Evolutionary conservation across 2,329 filamentous ascomycete genomes (phyloP).

Genomic region (Aspergillus uvarum): DNA sequence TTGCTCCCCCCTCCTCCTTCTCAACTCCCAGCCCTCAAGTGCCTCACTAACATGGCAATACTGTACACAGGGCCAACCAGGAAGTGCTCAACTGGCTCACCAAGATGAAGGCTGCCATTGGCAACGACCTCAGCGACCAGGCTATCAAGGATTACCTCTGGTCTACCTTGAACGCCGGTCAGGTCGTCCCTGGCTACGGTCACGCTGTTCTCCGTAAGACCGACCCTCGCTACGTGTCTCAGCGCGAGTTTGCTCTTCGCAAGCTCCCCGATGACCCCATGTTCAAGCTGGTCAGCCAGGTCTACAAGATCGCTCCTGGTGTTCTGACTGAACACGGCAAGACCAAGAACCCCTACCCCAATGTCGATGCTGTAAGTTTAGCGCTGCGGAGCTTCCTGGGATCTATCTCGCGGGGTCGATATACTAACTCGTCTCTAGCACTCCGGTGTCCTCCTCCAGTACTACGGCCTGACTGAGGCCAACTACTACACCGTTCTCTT

Average conservation of each 20-base stretch:
- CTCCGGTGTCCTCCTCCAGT: conserved; percentile 98
- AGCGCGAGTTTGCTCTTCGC: conserved; percentile 93
- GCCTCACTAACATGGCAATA: conserved; percentile 20
- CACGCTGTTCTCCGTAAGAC: conserved; percentile 99
- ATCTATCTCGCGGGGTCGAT: background rate
- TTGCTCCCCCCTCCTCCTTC: too few relatives aligned
- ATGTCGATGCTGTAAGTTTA: conserved; percentile 74
- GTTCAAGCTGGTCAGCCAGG: conserved; percentile 99
- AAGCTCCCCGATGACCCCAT: conserved; percentile 96
- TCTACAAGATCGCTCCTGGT: conserved; percentile 99
- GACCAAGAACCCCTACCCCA: conserved; percentile 99
- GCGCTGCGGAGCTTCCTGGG: background rate
- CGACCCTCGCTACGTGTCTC: conserved; percentile 96
- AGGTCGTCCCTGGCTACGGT: conserved; percentile 96
- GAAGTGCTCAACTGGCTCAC: conserved; percentile 99
- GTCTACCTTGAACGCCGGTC: conserved; percentile 91
- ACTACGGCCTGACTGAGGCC: conserved; percentile 98
- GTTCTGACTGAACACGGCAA: conserved; percentile 99
- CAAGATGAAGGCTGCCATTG: conserved; percentile 95
- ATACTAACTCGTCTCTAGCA: conserved; percentile 51
- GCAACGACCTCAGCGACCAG: conserved; percentile 93
- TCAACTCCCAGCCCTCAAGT: background rate
- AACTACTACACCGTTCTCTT: conserved; percentile 99
- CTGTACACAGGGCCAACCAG: conserved; percentile 72
- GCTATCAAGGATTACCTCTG: conserved; percentile 98